Conservation (phyloP, 306 rosid species). For the Castanopsis chinensis region DNA sequence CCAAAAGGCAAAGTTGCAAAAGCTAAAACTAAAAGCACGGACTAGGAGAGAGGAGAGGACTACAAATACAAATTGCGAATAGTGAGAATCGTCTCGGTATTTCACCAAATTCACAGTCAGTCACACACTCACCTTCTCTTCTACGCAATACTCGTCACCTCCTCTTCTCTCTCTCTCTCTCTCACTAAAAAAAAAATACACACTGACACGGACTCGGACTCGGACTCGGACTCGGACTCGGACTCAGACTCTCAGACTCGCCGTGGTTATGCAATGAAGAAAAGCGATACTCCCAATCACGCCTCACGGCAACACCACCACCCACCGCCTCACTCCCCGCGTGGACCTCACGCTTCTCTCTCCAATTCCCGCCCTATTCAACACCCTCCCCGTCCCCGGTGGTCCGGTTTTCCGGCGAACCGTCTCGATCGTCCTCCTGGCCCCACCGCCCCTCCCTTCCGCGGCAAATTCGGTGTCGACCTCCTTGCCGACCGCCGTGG, state of each 20-base stretch:
- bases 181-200: background rate
- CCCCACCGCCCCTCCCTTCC: background rate
- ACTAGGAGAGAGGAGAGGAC: too few species aligned
- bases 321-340: slow-evolving; percentile 9
- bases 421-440: slow-evolving; percentile 23
- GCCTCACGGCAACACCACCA: background rate
- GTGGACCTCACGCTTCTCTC: background rate
- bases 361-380: background rate
- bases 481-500: slow-evolving; percentile 32
- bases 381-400: background rate
- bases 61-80: too few species aligned
- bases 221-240: too few species aligned
- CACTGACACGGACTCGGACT: too few species aligned
- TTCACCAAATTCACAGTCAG: too few species aligned
- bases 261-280: slow-evolving; percentile 33
- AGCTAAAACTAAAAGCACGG: too few species aligned
- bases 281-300: background rate
- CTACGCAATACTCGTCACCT: background rate
- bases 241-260: too few species aligned
- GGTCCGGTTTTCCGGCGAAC: slow-evolving; percentile 2
- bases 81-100: too few species aligned
- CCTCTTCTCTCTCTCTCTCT: background rate
- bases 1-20: too few species aligned
- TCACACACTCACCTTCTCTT: background rate
- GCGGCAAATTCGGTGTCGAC: slow-evolving; percentile 39